phyloP scores from a whole-genome alignment of 2,329 filamentous ascomycete species.

The Ascomycota sp. region DNA sequence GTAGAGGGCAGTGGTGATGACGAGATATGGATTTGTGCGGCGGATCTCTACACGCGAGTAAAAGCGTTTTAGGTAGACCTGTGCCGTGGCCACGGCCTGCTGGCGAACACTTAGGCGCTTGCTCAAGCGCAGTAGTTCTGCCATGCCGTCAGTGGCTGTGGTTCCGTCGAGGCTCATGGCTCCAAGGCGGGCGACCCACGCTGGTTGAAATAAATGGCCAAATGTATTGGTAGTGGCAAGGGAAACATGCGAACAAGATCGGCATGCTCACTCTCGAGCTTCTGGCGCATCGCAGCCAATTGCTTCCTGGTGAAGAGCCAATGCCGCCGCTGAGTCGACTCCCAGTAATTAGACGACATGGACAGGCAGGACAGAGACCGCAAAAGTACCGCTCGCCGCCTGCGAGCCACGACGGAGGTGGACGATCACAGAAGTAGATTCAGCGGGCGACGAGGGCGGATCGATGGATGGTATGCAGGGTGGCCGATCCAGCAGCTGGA shows the following conservation, averaged over 20 bases:
- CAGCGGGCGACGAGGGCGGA: no score
- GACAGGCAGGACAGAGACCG: neutral
- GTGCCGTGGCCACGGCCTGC: slow-evolving; percentile 82
- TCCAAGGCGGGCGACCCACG: slow-evolving; percentile 30
- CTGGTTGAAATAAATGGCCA: slow-evolving; percentile 84
- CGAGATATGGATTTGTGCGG: slow-evolving; percentile 78
- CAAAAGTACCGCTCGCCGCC: no score
- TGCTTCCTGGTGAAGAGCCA: slow-evolving; percentile 83
- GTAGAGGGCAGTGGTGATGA: slow-evolving; percentile 85
- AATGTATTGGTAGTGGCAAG: slow-evolving; percentile 58
- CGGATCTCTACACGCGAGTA: slow-evolving; percentile 82
- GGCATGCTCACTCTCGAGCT: slow-evolving; percentile 58
- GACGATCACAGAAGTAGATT: no score
- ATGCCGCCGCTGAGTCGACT: slow-evolving; percentile 72
- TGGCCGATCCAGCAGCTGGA: no score
- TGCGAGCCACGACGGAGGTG: no score
- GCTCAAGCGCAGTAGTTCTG: slow-evolving; percentile 64
- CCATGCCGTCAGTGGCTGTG: neutral
- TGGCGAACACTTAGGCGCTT: slow-evolving; percentile 73
- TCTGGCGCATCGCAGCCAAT: slow-evolving; percentile 52
- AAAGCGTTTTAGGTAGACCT: slow-evolving; percentile 87
- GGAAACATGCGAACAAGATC: slow-evolving; percentile 59
- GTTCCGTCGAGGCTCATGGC: neutral
- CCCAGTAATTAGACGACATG: slow-evolving; percentile 96
- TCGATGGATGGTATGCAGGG: no score